Conservation (phyloP, 2,329 filamentous ascomycete species). For the Ophiostoma tasmaniense region DNA sequence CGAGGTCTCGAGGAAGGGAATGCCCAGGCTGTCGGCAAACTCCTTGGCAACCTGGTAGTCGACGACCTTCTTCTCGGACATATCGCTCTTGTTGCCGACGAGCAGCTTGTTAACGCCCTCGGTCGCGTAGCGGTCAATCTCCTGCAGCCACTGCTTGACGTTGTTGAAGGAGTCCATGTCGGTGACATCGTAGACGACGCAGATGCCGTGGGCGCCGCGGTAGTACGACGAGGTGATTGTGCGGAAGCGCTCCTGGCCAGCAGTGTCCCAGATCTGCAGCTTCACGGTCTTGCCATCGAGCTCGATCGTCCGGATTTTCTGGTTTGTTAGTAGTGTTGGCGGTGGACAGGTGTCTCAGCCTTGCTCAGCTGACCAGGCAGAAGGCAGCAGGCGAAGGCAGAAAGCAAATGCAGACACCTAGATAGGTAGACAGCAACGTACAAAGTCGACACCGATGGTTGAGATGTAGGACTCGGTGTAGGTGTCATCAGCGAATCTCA, state of each 20-base stretch:
- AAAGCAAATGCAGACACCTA: background rate
- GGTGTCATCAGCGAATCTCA: slow-evolving; percentile 97
- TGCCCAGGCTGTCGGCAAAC: slow-evolving; percentile 96
- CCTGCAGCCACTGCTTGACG: slow-evolving; percentile 99
- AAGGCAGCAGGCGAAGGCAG: background rate
- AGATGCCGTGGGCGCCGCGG: slow-evolving; percentile 97
- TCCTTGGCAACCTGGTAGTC: slow-evolving; percentile 99
- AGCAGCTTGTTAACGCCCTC: slow-evolving; percentile 99
- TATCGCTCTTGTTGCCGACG: slow-evolving; percentile 99
- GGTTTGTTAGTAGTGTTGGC: slow-evolving; percentile 4
- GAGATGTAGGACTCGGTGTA: slow-evolving; percentile 99
- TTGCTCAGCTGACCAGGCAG: background rate
- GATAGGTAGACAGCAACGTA: slow-evolving; percentile 43
- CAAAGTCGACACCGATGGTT: slow-evolving; percentile 98
- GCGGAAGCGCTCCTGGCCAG: slow-evolving; percentile 97
- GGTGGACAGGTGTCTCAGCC: background rate
- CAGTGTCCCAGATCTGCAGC: slow-evolving; percentile 99
- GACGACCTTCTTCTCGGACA: slow-evolving; percentile 99
- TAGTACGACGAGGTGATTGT: slow-evolving; percentile 99
- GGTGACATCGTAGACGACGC: slow-evolving; percentile 99
- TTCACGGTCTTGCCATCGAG: slow-evolving; percentile 99
- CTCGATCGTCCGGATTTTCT: slow-evolving; percentile 99
- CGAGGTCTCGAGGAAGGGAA: slow-evolving; percentile 98
- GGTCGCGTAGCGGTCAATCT: slow-evolving; percentile 98
- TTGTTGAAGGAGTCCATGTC: slow-evolving; percentile 99